A percentile compares a stretch with the other conserved stretches of the same genome.
phyloP scores from a whole-genome alignment of 768 basidiomycete species.

The Dictyophora rubrovolvata region DNA sequence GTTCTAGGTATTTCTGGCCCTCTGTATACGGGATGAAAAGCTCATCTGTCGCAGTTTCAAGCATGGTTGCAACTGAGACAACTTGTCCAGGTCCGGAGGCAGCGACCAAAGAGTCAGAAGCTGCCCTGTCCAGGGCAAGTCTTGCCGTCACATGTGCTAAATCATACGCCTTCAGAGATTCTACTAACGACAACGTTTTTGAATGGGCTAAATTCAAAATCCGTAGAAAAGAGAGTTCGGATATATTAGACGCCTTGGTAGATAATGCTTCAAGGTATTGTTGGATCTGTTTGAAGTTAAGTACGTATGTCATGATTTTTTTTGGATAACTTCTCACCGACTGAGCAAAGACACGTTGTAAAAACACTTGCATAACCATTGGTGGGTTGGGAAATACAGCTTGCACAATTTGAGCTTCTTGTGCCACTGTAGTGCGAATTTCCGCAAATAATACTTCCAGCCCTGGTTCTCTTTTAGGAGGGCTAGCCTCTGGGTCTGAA shows the following conservation, averaged over 20 bases:
- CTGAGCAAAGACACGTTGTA: conserved; percentile 96
- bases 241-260: conserved; percentile 60
- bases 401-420: conserved; percentile 96
- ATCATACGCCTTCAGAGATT: conserved; percentile 88
- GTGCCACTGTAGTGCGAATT: conserved; percentile 83
- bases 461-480: conserved; percentile 74
- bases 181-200: conserved; percentile 68
- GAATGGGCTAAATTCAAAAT: conserved; percentile 80
- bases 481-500: conserved; percentile 64
- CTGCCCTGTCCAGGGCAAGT: conserved; percentile 51
- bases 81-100: conserved; percentile 18
- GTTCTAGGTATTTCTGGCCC: conserved; percentile 83
- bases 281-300: conserved; percentile 59
- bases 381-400: conserved; percentile 97
- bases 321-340: conserved; percentile 46
- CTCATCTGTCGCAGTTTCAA: conserved; percentile 95
- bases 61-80: conserved; percentile 65
- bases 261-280: conserved; percentile 90
- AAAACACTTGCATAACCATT: conserved; percentile 94
- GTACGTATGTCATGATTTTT: not conserved
- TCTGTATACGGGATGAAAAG: conserved; percentile 92
- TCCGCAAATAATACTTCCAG: conserved; percentile 73
- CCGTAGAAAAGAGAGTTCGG: conserved; percentile 85
- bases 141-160: conserved; percentile 57
- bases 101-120: conserved; percentile 38